phyloP scores from a whole-genome alignment of 164 flowering plant genomes.

The Liquidambar formosana region DNA sequence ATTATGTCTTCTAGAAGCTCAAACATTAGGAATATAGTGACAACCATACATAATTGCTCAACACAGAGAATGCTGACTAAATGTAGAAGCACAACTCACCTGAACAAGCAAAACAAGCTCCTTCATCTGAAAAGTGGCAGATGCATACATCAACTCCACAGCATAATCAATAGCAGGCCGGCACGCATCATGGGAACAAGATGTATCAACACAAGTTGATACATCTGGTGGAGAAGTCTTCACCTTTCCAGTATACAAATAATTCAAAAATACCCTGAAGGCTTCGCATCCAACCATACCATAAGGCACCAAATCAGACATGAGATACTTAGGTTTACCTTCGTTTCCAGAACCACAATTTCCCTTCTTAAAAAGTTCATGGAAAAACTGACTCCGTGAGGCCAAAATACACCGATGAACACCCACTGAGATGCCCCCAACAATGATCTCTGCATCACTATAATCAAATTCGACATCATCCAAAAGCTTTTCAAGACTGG shows the following conservation, averaged over 20 bases:
- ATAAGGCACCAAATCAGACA: slow-evolving; percentile 47
- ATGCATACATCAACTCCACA: slow-evolving; percentile 64
- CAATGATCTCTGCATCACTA: slow-evolving; percentile 51
- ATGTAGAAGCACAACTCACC: slow-evolving; percentile 29
- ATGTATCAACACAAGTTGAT: slow-evolving; percentile 54
- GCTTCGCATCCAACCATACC: slow-evolving; percentile 60
- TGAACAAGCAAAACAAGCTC: slow-evolving; percentile 60
- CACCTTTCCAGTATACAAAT: slow-evolving; percentile 57
- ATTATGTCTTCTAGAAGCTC: too few species aligned
- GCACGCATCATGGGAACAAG: slow-evolving; percentile 58
- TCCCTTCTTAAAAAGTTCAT: slow-evolving; percentile 38
- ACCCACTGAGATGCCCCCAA: slow-evolving; percentile 44
- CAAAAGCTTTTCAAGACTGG: slow-evolving; percentile 45
- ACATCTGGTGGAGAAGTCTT: slow-evolving; percentile 50
- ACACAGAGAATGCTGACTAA: not conserved
- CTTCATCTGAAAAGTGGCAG: slow-evolving; percentile 47
- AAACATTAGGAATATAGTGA: too few species aligned
- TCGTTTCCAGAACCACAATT: slow-evolving; percentile 16
- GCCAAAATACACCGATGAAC: slow-evolving; percentile 64
- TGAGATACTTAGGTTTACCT: slow-evolving; percentile 44
- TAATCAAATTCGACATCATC: slow-evolving; percentile 31
- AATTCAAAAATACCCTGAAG: slow-evolving; percentile 44
- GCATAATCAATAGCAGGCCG: slow-evolving; percentile 56
- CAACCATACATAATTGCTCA: too few species aligned
- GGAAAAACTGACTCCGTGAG: slow-evolving; percentile 53